Evolutionary conservation across 1,284 basidiomycete genomes (phyloP).

Genomic region (Trichosporon inkin): DNA sequence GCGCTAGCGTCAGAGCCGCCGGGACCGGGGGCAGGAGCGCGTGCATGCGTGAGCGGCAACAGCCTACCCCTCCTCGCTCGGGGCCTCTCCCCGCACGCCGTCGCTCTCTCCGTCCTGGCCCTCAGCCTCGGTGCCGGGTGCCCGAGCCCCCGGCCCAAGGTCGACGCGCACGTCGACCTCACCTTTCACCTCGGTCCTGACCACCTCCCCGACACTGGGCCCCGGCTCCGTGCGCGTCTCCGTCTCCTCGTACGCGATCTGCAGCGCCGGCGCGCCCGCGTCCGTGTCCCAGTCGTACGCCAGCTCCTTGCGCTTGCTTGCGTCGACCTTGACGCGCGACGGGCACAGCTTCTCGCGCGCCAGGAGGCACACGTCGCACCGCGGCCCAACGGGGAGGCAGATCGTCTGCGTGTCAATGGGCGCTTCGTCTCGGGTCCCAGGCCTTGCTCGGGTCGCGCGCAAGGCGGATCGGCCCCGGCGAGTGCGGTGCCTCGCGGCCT

Average conservation of each 20-base stretch:
- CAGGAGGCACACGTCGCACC: conserved; percentile 68
- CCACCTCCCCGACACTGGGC: background rate
- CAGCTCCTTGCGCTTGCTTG: conserved; percentile 43
- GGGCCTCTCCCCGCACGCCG: too few species aligned
- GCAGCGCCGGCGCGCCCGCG: conserved; percentile 30
- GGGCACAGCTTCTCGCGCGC: conserved; percentile 50
- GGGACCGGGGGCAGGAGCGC: too few species aligned
- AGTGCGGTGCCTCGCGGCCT: background rate
- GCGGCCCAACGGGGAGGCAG: conserved; percentile 75
- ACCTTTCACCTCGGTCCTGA: background rate
- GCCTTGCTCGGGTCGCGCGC: too few species aligned
- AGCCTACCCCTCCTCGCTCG: too few species aligned
- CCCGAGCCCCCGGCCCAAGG: too few species aligned
- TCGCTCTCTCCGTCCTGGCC: too few species aligned
- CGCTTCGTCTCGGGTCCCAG: too few species aligned
- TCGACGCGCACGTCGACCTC: background rate
- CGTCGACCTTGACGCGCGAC: conserved; percentile 41
- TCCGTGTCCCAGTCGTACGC: conserved; percentile 51
- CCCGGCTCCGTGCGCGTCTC: background rate
- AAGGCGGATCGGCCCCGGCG: too few species aligned
- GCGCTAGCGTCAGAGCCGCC: too few species aligned
- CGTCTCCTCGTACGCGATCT: conserved; percentile 56
- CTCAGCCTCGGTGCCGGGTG: too few species aligned
- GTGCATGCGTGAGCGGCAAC: too few species aligned
- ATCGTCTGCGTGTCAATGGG: conserved; percentile 50